A percentile compares a stretch with the other conserved stretches of the same genome.
phyloP scores from a whole-genome alignment of 257 asterid species.

The Marsdenia floribunda region DNA sequence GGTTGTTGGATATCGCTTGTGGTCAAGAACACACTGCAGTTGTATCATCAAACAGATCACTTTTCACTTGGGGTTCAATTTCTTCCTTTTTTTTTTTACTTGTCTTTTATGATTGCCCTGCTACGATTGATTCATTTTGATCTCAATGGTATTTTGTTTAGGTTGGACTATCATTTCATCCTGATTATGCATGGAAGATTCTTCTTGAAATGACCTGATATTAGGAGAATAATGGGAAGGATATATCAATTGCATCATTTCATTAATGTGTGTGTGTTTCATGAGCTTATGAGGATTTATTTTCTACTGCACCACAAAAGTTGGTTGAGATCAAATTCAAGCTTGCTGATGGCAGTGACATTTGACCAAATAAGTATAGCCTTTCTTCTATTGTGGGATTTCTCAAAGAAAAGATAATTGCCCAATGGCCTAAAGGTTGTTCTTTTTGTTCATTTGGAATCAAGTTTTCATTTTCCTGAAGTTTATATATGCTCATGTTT shows the following conservation, averaged over 20 bases:
- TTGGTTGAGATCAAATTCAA: too few species aligned
- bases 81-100: constrained; percentile 13
- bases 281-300: not conserved
- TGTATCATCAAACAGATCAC: constrained; percentile 83
- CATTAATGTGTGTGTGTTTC: not conserved
- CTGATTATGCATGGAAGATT: not conserved
- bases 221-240: not conserved
- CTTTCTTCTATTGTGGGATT: constrained; percentile 60
- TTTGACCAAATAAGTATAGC: constrained; percentile 82
- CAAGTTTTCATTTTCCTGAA: too few species aligned
- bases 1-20: constrained; percentile 91
- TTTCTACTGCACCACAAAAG: too few species aligned
- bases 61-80: constrained; percentile 85
- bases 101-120: not conserved
- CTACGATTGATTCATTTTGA: not conserved
- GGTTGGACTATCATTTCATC: not conserved
- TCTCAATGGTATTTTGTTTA: not conserved
- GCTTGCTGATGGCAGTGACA: too few species aligned
- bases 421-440: constrained; percentile 91
- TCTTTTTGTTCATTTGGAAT: too few species aligned
- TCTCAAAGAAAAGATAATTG: constrained; percentile 81
- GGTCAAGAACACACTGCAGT: constrained; percentile 92
- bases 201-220: not conserved
- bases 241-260: not conserved
- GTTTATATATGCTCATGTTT: too few species aligned